These are phyloP conservation scores for Solanum pimpinellifolium DNA, from an alignment of 257 asterid species.

Conservation along the genomic window DNA sequence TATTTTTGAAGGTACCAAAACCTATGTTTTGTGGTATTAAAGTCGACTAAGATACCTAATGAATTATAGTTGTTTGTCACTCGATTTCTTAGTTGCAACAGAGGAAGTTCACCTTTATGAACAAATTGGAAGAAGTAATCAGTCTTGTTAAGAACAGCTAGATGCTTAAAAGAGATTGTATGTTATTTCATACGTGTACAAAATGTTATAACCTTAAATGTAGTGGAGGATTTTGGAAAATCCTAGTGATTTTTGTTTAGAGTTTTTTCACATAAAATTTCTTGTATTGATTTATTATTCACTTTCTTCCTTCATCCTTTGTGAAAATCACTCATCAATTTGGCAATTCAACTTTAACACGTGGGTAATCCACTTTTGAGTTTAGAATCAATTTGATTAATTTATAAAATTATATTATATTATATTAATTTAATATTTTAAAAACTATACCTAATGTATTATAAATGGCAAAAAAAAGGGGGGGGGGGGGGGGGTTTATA, in stretches of 20 bases:
- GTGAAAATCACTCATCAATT: background rate
- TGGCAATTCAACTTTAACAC: background rate
- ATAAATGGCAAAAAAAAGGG: too few relatives aligned
- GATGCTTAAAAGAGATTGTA: too few relatives aligned
- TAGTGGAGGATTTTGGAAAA: background rate
- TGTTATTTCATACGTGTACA: background rate
- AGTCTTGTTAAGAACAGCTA: too few relatives aligned
- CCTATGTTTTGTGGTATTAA: background rate
- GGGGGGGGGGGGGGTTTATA: too few relatives aligned
- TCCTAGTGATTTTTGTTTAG: background rate
- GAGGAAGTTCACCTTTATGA: background rate
- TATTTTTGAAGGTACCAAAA: too few relatives aligned
- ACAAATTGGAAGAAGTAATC: background rate
- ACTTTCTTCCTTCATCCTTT: background rate
- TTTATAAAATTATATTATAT: too few relatives aligned
- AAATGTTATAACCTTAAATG: background rate
- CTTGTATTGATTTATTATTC: background rate
- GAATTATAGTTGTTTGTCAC: background rate
- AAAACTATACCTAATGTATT: too few relatives aligned
- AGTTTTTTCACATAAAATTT: background rate
- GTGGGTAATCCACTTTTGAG: background rate
- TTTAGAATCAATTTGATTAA: too few relatives aligned
- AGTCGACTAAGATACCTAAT: background rate
- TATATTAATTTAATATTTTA: too few relatives aligned
- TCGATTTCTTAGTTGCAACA: background rate